Evolutionary conservation across 2,329 filamentous ascomycete species (phyloP).

Genomic region (Venturia asperata): DNA sequence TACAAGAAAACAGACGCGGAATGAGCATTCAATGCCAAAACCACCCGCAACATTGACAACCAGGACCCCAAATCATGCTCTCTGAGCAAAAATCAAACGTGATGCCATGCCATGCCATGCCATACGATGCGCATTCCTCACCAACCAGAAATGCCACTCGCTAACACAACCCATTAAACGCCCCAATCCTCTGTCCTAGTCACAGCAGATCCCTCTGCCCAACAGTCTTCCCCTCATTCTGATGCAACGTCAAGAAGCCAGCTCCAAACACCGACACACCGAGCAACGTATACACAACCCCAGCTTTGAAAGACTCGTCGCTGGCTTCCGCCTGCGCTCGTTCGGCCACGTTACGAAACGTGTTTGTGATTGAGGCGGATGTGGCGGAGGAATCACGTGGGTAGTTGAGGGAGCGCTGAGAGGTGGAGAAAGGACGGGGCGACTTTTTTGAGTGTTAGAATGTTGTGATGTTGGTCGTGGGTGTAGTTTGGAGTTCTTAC

Average conservation of each 20-base stretch:
- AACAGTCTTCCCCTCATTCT: conserved; percentile 10
- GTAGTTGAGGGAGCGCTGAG: not conserved
- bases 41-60: not conserved
- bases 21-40: no score
- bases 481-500: not conserved
- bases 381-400: not conserved
- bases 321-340: conserved; percentile 15
- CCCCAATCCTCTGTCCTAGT: conserved; percentile 4
- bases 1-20: not conserved
- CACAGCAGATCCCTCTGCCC: conserved; percentile 10
- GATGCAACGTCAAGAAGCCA: conserved; percentile 1
- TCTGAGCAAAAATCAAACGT: not conserved
- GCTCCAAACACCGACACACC: conserved; percentile 14
- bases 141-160: not conserved
- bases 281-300: conserved; percentile 18
- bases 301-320: conserved; percentile 19
- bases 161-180: conserved; percentile 17
- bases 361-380: conserved; percentile 12
- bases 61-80: not conserved
- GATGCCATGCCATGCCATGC: not conserved
- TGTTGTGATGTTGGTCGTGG: not conserved
- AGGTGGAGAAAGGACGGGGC: not conserved
- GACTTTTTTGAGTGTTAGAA: not conserved
- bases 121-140: no score
- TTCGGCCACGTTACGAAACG: conserved; percentile 15